Evolutionary conservation across 306 rosid genomes (phyloP), one percentile per base, ranked within the genome.

Genomic region (Lotus japonicus): DNA sequence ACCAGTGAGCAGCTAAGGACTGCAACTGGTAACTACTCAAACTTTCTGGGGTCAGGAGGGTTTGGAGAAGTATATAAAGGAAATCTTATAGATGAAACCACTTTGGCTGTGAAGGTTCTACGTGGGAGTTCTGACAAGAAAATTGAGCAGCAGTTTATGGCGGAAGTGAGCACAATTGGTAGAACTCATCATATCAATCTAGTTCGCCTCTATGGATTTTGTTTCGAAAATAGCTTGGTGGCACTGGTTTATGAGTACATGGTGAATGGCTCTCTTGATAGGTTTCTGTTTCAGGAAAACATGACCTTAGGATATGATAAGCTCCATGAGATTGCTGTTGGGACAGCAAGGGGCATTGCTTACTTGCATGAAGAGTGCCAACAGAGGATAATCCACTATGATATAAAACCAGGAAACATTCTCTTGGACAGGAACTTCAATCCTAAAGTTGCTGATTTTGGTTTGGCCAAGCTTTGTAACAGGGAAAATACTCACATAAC

Each of bases 361-460:
- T 83, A 83, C 28, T 62, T 81, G 48, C 88, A 81, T 18, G 91
- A 84, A 69, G 74, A 58, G 39, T 81, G 91, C 7, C 69, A 74
- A 28, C 86, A 84, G 0, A 74, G 79, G 64, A 86, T 86, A 49
- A 56, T 86, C 49, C 88, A 84, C 49, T 86, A 84, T 9, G 88
- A 84, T 41, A 84, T 81, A 21, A 86, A 86, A 26, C 91, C 88
- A 0, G 86, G 54, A 26, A 86, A 86, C 18, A 77, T 86, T 63
- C 85, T 85, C 2, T 69, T 85, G 16, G 85, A 82, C 5, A 49
- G 2, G 1, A 72, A 80, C 10, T 77, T 80, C 43, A 8, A 42
- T 9, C 85, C 87, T 2, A 82, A 82, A 51, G 90, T 82, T 2
- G 87, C 76, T 26, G 90, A 85, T 78, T 85, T 82, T 8, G 82